phyloP scores from a whole-genome alignment of 352 stramenopile species.

The Pythium rhizo-oryzae region DNA sequence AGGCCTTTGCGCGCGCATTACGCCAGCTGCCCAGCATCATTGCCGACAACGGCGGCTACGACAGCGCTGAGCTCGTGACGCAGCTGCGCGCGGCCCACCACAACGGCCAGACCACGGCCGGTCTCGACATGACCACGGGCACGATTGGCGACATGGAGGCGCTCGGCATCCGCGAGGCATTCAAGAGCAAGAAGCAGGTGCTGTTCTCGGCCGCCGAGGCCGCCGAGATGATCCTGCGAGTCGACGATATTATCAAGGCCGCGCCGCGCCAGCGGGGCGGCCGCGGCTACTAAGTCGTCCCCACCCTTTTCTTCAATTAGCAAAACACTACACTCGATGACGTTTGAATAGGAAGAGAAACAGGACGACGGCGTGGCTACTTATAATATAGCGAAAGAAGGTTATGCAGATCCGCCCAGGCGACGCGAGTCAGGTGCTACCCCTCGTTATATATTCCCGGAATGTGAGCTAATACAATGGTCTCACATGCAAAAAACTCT shows the following conservation, averaged over 20 bases:
- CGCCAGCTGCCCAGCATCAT: slow-evolving; percentile 98
- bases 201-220: slow-evolving; percentile 98
- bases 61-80: slow-evolving; percentile 98
- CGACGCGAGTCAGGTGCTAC: neutral
- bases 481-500: slow-evolving; percentile 54
- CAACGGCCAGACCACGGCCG: slow-evolving; percentile 90
- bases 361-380: slow-evolving; percentile 8
- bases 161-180: slow-evolving; percentile 97
- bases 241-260: slow-evolving; percentile 99
- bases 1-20: slow-evolving; percentile 96
- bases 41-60: slow-evolving; percentile 98
- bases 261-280: slow-evolving; percentile 83
- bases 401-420: neutral
- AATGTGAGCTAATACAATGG: no score
- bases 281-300: slow-evolving; percentile 18
- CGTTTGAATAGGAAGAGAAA: slow-evolving; percentile 2
- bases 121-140: slow-evolving; percentile 97
- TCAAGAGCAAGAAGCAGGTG: slow-evolving; percentile 97
- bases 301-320: neutral
- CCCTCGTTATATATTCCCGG: no score
- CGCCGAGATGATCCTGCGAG: slow-evolving; percentile 99
- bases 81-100: slow-evolving; percentile 95
- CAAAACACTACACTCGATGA: neutral
- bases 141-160: slow-evolving; percentile 96
- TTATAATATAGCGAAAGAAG: slow-evolving; percentile 16